A percentile compares a stretch with the other conserved stretches of the same genome.
phyloP scores from a whole-genome alignment of 805 yeast species.

The Metschnikowia hibisci region DNA sequence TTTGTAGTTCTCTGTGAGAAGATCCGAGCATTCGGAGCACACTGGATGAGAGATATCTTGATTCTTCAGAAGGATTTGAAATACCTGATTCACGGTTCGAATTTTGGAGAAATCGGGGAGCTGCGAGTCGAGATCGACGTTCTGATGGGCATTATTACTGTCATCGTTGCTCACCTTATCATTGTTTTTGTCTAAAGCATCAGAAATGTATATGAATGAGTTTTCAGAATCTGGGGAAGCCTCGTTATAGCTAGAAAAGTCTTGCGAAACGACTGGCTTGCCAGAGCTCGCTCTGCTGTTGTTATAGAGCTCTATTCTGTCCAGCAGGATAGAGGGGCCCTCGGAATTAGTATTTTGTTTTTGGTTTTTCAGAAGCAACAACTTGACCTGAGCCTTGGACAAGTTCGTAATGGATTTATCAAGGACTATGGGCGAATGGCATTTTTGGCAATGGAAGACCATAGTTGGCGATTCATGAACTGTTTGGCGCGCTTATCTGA shows the following conservation, averaged over 20 bases:
- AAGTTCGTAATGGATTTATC: constrained; percentile 54
- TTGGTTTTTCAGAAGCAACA: constrained; percentile 40
- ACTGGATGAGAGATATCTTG: constrained; percentile 80
- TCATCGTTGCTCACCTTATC: constrained; percentile 9
- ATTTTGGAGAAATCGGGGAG: constrained; percentile 31
- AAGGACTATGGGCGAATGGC: constrained; percentile 53
- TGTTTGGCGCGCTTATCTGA: constrained; percentile 4
- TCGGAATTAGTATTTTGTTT: constrained; percentile 21
- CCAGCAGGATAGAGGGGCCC: constrained; percentile 36
- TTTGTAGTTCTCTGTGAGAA: constrained; percentile 61
- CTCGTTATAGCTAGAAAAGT: background rate
- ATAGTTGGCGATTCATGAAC: constrained; percentile 1
- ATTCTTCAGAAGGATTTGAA: constrained; percentile 63
- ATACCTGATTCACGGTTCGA: constrained; percentile 57
- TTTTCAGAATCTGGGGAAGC: constrained; percentile 2
- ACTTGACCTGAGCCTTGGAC: constrained; percentile 51
- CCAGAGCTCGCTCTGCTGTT: constrained; percentile 25
- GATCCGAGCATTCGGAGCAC: constrained; percentile 78
- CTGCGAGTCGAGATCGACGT: constrained; percentile 7
- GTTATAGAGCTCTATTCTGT: constrained; percentile 25
- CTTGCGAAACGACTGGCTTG: background rate
- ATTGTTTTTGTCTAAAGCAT: constrained; percentile 20
- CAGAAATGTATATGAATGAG: constrained; percentile 18
- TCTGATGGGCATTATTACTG: background rate
- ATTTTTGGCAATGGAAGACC: constrained; percentile 51